Percentiles rank a stretch among this genome's conserved stretches.
Conservation (phyloP, 805 yeast species). For the Pichia ethanolica region DNA sequence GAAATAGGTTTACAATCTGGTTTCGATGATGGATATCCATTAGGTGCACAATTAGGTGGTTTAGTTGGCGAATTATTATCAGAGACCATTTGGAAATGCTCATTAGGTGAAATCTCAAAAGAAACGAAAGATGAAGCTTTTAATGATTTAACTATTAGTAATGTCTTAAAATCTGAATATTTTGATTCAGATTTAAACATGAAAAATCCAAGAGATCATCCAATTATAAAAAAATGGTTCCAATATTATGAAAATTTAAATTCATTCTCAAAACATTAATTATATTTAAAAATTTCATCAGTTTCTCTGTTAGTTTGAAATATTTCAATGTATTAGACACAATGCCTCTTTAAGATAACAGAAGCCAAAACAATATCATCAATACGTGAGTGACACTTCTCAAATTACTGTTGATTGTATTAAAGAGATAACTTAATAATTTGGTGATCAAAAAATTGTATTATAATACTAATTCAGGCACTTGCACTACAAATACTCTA, state of each 20-base stretch:
- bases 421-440: too few relatives aligned
- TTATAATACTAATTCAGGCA: too few relatives aligned
- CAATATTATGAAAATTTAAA: background rate
- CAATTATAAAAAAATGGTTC: constrained; percentile 23
- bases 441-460: too few relatives aligned
- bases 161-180: constrained; percentile 45
- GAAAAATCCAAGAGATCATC: constrained; percentile 22
- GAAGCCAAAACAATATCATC: too few relatives aligned
- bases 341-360: too few relatives aligned
- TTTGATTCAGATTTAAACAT: constrained; percentile 46
- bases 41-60: constrained; percentile 66
- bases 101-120: constrained; percentile 4
- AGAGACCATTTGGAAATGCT: constrained; percentile 16
- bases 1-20: constrained; percentile 69
- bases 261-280: background rate
- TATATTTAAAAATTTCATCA: too few relatives aligned
- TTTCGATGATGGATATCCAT: constrained; percentile 71
- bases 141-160: constrained; percentile 50
- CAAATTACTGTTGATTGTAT: too few relatives aligned
- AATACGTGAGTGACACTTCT: too few relatives aligned
- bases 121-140: constrained; percentile 30
- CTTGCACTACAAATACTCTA: too few relatives aligned
- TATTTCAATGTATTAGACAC: too few relatives aligned
- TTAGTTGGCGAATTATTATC: constrained; percentile 62
- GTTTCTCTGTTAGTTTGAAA: too few relatives aligned